Evolutionary conservation across 345 rosid genomes (phyloP).

Genomic region (Clarkia xantiana): DNA sequence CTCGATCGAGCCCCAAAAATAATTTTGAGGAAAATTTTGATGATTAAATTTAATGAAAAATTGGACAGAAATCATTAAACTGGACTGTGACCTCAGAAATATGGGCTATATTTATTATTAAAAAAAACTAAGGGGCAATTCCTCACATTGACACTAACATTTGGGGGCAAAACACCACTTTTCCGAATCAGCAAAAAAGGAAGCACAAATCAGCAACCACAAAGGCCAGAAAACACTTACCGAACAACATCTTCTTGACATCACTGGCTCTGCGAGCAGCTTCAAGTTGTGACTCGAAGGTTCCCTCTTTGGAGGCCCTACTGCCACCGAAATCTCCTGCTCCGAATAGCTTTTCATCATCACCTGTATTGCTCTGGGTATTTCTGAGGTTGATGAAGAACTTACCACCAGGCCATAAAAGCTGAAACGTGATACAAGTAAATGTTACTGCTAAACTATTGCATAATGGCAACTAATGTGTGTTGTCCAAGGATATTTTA

Average conservation of each 20-base stretch:
- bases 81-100: no score
- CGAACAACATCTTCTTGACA: conserved; percentile 66
- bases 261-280: conserved; percentile 80
- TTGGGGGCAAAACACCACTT: neutral
- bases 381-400: conserved; percentile 52
- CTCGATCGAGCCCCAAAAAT: no score
- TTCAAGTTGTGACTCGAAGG: conserved; percentile 76
- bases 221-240: conserved; percentile 27
- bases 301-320: conserved; percentile 34
- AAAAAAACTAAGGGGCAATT: no score
- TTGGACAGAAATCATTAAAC: no score
- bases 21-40: no score
- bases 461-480: no score
- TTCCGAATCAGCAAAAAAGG: neutral
- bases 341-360: conserved; percentile 25
- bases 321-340: conserved; percentile 31
- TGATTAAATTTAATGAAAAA: no score
- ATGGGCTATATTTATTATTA: no score
- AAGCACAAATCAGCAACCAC: neutral
- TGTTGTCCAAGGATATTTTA: no score
- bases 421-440: conserved; percentile 19
- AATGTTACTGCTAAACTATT: no score
- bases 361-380: conserved; percentile 15
- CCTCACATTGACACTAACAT: no score
- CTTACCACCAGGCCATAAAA: conserved; percentile 82